Evolutionary conservation across 2,329 filamentous ascomycete genomes (phyloP).

Genomic region (Fusarium ramigenum): DNA sequence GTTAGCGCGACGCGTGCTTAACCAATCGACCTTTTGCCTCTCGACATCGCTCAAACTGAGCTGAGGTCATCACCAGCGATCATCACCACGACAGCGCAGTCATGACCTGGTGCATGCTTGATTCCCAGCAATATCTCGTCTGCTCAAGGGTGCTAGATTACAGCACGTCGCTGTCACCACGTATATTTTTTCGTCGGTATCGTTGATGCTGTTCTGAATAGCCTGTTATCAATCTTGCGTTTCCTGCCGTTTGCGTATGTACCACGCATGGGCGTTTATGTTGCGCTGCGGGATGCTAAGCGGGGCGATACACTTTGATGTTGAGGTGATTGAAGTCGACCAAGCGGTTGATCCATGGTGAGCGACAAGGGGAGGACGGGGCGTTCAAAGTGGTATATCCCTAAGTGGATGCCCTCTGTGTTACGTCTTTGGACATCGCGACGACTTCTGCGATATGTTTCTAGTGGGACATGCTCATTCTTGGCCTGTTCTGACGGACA

Average conservation of each 20-base stretch:
- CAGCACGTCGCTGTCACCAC: background rate
- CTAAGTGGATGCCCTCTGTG: conserved; percentile 9
- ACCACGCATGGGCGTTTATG: background rate
- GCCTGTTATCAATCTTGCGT: background rate
- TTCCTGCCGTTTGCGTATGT: background rate
- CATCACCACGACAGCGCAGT: conserved; percentile 11
- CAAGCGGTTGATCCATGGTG: conserved; percentile 25
- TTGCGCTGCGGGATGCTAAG: conserved; percentile 7
- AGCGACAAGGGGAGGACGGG: conserved; percentile 13
- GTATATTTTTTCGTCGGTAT: background rate
- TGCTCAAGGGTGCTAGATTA: background rate
- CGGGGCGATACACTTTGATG: conserved; percentile 3
- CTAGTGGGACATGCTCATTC: conserved; percentile 18
- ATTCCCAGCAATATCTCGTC: background rate
- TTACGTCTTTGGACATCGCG: conserved; percentile 13
- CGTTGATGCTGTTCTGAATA: background rate
- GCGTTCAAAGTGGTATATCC: conserved; percentile 1
- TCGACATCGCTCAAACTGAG: conserved; percentile 14
- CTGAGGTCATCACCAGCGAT: conserved; percentile 32
- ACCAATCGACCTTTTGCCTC: conserved; percentile 21
- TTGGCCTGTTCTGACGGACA: background rate
- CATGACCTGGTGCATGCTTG: background rate
- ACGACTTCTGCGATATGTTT: conserved; percentile 3
- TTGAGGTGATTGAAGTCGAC: conserved; percentile 11
- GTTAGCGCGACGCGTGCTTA: conserved; percentile 13